These are phyloP conservation scores for Pythium guiyangense DNA, from an alignment of 352 stramenopile genomes.

Conservation along the genomic window DNA sequence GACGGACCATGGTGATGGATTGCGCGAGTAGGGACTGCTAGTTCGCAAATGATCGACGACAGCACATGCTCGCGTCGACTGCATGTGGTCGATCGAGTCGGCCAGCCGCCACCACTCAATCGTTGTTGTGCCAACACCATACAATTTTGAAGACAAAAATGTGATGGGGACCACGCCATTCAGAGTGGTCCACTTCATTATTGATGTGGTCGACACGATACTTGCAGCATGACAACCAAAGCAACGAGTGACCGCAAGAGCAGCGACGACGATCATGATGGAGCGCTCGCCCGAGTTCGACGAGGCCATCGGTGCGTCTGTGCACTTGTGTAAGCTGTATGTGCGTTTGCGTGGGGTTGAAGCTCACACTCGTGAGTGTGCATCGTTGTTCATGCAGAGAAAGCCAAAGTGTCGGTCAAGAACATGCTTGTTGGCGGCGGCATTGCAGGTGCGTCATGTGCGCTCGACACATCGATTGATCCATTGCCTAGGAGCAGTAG, in stretches of 20 bases:
- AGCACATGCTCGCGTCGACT: no score
- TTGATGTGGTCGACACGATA: background rate
- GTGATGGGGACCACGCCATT: background rate
- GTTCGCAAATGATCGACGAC: constrained; percentile 51
- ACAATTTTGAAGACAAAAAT: no score
- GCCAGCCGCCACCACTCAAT: background rate
- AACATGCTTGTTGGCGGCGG: constrained; percentile 63
- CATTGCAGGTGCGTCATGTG: constrained; percentile 29
- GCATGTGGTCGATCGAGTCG: background rate
- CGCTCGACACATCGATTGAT: background rate
- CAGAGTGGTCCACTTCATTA: no score
- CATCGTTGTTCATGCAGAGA: constrained; percentile 32
- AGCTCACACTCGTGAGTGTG: background rate
- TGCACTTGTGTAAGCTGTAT: background rate
- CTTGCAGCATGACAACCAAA: background rate
- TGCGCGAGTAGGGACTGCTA: constrained; percentile 34
- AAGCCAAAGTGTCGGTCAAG: constrained; percentile 60
- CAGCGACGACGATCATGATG: background rate
- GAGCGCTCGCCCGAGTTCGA: constrained; percentile 15
- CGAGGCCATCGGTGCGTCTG: constrained; percentile 7
- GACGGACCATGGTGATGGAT: constrained; percentile 67
- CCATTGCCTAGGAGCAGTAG: background rate
- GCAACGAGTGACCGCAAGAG: background rate
- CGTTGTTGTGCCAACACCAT: no score
- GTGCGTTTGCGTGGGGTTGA: background rate